phyloP scores from a whole-genome alignment of 345 rosid species.

The Arabis hirsuta region DNA sequence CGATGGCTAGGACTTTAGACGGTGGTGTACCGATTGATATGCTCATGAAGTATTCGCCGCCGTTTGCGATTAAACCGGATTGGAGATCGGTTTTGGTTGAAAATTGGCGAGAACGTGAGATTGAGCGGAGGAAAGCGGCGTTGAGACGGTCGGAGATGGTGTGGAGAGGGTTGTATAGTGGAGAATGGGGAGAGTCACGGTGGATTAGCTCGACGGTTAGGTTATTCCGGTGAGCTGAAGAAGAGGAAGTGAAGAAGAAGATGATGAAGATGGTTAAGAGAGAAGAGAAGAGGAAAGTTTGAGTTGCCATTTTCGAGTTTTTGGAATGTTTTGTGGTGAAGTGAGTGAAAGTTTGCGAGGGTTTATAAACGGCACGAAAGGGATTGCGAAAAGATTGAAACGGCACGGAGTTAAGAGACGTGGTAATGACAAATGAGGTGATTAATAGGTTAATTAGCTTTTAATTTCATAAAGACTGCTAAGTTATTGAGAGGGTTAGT shows the following conservation, averaged over 20 bases:
- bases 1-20: slow-evolving; percentile 25
- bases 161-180: slow-evolving; percentile 40
- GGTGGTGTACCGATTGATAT: slow-evolving; percentile 48
- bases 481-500: slow-evolving; percentile 25
- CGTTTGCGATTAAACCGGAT: slow-evolving; percentile 27
- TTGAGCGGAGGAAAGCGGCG: slow-evolving; percentile 41
- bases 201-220: slow-evolving; percentile 44
- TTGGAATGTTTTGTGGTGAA: neutral
- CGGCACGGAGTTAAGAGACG: slow-evolving; percentile 19
- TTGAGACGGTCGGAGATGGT: slow-evolving; percentile 37
- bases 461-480: neutral
- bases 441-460: neutral
- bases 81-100: slow-evolving; percentile 35
- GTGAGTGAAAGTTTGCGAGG: neutral
- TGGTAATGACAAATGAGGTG: neutral
- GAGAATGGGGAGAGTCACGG: slow-evolving; percentile 45
- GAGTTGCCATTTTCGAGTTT: slow-evolving; percentile 7
- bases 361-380: slow-evolving; percentile 22
- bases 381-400: slow-evolving; percentile 23
- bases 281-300: slow-evolving; percentile 11
- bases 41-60: slow-evolving; percentile 41
- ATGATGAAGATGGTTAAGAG: slow-evolving; percentile 19
- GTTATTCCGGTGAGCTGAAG: slow-evolving; percentile 11
- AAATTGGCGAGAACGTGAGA: slow-evolving; percentile 43
- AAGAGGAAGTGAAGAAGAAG: neutral